Base-by-base conservation (phyloP, 148 eudicot species). In the Limonium bicolor region DNA sequence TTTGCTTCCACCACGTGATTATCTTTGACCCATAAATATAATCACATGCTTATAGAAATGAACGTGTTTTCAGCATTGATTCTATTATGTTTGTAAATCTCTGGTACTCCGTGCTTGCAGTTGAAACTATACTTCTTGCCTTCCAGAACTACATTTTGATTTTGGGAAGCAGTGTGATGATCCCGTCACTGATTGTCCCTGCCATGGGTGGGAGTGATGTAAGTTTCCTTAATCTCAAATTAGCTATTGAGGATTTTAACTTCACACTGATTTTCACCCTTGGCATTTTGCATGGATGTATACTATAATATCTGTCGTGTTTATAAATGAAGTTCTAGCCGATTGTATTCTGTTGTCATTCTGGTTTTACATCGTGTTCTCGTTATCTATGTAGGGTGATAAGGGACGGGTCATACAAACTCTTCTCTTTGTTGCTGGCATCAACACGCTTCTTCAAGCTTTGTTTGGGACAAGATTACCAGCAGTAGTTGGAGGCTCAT, bases 321-420 rank as follows among this genome's bases (percentile, higher is more conserved):
- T n/a, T n/a, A n/a, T n/a, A n/a, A n/a, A n/a, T n/a, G 3, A 18
- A 43, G 20, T 48, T 20, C 2, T 37, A 5, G 4, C 20, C 2
- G 10, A 19, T 32, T 35, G 2, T 14, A 7, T 20, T 5, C 15
- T 23, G 14, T 12, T 18, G 13, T 35, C 9, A 20, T n/a, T n/a
- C n/a, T 11, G 20, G 27, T 5, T 23, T 29, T 27, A 32, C 26
- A 39, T 11, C 12, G 13, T 21, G 26, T 41, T 21, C 16, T 14
- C 18, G 20, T 54, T 26, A 34, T 40, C 20, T 38, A 45, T 42
- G 20, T 71, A 90, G 99, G 99, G 99, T 21, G 99, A 92, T 63
- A 92, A 92, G 68, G 99, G 90, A 60, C 80, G 83, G 48, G 99
- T 92, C 36, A 78, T 92, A 46, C 95, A 92, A 61, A 85, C 99